Evolutionary conservation across 2,329 filamentous ascomycete genomes (phyloP).

Genomic region (Coniella vitis): DNA sequence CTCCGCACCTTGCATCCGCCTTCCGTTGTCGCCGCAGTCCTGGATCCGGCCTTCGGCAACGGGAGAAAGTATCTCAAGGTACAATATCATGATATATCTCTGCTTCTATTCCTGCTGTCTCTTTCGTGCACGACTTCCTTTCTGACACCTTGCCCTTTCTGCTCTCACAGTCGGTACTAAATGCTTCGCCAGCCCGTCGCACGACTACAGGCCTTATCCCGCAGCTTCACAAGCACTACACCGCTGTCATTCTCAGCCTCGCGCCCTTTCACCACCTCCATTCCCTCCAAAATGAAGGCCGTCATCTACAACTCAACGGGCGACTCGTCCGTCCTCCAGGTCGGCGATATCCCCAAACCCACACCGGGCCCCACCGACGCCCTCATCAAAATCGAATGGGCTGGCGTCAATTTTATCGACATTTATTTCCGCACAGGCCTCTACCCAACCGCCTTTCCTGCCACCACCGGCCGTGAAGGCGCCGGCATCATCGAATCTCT

Average conservation of each 20-base stretch:
- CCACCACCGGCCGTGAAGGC: conserved; percentile 72
- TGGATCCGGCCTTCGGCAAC: neutral
- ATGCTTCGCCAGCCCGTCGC: conserved; percentile 4
- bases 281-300: conserved; percentile 9
- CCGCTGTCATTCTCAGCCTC: neutral
- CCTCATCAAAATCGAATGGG: conserved; percentile 15
- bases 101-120: too few relatives aligned
- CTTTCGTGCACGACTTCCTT: neutral
- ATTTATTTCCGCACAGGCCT: conserved; percentile 79
- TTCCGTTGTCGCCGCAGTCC: neutral
- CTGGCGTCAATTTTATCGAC: conserved; percentile 16
- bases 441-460: conserved; percentile 63
- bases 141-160: neutral
- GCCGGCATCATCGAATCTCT: conserved; percentile 52
- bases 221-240: conserved; percentile 5
- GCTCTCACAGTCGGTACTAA: neutral
- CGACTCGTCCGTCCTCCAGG: conserved; percentile 15
- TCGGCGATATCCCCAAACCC: conserved; percentile 15
- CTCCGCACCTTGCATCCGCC: conserved; percentile 5
- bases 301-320: conserved; percentile 15
- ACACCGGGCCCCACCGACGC: conserved; percentile 6
- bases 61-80: too few relatives aligned
- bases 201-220: conserved; percentile 11
- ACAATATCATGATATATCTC: too few relatives aligned
- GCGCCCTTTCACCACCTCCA: neutral